Evolutionary conservation across 2,329 filamentous ascomycete genomes (phyloP).

Genomic region (Xylaria sp.): DNA sequence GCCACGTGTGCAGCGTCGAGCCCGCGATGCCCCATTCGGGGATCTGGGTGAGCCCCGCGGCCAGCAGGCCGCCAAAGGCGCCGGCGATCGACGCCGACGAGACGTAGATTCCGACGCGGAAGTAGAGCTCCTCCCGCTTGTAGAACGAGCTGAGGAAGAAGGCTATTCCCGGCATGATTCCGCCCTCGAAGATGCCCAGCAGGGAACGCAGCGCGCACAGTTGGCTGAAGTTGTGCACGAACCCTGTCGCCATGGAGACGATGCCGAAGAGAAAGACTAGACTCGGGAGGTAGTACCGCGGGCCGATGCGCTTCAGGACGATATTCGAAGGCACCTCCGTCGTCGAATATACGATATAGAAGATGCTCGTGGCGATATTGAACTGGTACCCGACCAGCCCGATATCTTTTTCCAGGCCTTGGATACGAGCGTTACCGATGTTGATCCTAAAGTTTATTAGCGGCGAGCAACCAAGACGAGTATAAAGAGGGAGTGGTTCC

Average conservation of each 20-base stretch:
- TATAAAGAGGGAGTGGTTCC: not conserved
- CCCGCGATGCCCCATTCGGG: constrained; percentile 52
- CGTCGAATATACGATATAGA: constrained; percentile 60
- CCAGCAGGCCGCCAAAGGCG: constrained; percentile 60
- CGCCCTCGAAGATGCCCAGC: constrained; percentile 59
- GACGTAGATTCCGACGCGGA: constrained; percentile 59
- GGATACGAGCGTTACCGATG: constrained; percentile 59
- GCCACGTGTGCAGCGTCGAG: constrained; percentile 53
- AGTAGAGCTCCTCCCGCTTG: constrained; percentile 57
- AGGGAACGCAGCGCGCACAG: constrained; percentile 52
- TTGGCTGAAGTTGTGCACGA: constrained; percentile 50
- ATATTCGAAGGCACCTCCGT: constrained; percentile 61
- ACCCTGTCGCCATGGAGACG: constrained; percentile 57
- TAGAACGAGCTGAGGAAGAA: constrained; percentile 61
- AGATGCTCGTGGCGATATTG: constrained; percentile 61
- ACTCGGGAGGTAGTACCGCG: constrained; percentile 55
- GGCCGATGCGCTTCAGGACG: constrained; percentile 55
- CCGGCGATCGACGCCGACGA: constrained; percentile 58
- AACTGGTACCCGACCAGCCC: constrained; percentile 52
- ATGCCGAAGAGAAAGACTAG: constrained; percentile 59
- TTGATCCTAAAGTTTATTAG: constrained; percentile 39
- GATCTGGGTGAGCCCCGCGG: constrained; percentile 53
- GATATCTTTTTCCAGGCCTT: constrained; percentile 54
- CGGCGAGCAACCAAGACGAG: not conserved
- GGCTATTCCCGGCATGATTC: constrained; percentile 60